These are phyloP conservation scores for Carpinus fangiana DNA, from an alignment of 306 rosid genomes.

Conservation along the genomic window DNA sequence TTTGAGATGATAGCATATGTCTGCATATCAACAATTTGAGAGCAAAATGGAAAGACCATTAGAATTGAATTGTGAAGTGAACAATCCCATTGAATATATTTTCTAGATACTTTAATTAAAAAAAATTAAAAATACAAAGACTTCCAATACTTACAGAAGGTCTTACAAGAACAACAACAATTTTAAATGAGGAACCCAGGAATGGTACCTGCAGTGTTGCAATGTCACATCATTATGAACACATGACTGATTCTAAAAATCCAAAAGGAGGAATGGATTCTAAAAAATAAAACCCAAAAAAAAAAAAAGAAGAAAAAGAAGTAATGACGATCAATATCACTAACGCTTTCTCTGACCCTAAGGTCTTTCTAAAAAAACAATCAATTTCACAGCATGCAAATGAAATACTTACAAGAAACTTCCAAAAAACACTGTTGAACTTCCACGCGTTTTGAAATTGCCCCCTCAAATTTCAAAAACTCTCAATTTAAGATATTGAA, in stretches of 20 bases:
- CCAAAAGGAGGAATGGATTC: not conserved
- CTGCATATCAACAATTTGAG: conserved; percentile 45
- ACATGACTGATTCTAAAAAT: not conserved
- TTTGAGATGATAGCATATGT: conserved; percentile 74
- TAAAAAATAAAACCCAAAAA: not conserved
- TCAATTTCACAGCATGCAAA: too few relatives aligned
- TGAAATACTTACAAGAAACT: too few relatives aligned
- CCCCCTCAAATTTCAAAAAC: too few relatives aligned
- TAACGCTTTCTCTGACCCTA: too few relatives aligned
- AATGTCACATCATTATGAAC: conserved; percentile 6
- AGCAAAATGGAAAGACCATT: conserved; percentile 20
- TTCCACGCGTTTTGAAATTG: too few relatives aligned
- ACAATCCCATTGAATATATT: not conserved
- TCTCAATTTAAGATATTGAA: too few relatives aligned
- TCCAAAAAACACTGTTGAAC: too few relatives aligned
- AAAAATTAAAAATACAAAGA: conserved; percentile 1
- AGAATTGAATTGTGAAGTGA: conserved; percentile 2
- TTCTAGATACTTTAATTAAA: not conserved
- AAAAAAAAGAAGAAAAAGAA: too few relatives aligned
- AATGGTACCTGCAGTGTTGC: conserved; percentile 64
- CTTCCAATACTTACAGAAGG: conserved; percentile 60
- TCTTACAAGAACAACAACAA: conserved; percentile 63
- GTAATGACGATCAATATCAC: too few relatives aligned
- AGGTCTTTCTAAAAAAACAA: too few relatives aligned
- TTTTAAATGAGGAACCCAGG: conserved; percentile 69